Base-by-base conservation (phyloP, 192 early-diverging fungal genomes). In the Mortierella hygrophila region DNA sequence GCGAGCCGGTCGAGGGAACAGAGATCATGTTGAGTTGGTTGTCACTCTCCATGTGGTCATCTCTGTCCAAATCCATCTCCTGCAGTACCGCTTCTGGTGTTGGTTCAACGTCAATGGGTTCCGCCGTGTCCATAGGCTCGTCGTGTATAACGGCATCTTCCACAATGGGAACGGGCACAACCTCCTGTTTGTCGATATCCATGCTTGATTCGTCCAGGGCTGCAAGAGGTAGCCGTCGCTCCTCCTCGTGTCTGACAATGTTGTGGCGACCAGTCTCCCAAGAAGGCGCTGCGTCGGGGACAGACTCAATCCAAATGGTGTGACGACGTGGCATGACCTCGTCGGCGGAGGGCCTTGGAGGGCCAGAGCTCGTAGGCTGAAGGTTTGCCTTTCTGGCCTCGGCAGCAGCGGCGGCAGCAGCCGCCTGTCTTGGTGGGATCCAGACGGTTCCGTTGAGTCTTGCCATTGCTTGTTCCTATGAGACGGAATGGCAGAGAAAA, bases 271-370 rank as follows among this genome's bases (percentile, higher is more conserved):
- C 72, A 18, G 83, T 42, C n/a, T 85, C 78, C 83, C 83, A 85
- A 52, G 83, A 76, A 8, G 83, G 83, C 11, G 72, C 79, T 11
- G 68, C 72, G 32, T 79, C 82, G 2, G 77, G 77, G 3, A 79
- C 78, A 47, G 78, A 80, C 38, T 85, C 83, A 49, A 85, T 85
- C 83, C 83, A 85, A 47, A 85, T 85, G 70, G 83, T 85, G 57
- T 85, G 83, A 38, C 83, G 78, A 29, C 83, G 74, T 15, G 83
- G 83, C 78, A 85, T 85, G 40, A 85, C 60, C 29, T 85, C 83
- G 60, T 85, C 83, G 41, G 83, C 83, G 8, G 83, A 80, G 40
- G 83, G 83, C 26, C 83, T 40, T 18, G 83, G 83, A 44, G 83
- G 83, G 15, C 83, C 83, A 68, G 78, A 44, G 32, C 72, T 85